Conservation (phyloP, 495 filamentous ascomycete species). For the Opeltia flavorubescens region DNA sequence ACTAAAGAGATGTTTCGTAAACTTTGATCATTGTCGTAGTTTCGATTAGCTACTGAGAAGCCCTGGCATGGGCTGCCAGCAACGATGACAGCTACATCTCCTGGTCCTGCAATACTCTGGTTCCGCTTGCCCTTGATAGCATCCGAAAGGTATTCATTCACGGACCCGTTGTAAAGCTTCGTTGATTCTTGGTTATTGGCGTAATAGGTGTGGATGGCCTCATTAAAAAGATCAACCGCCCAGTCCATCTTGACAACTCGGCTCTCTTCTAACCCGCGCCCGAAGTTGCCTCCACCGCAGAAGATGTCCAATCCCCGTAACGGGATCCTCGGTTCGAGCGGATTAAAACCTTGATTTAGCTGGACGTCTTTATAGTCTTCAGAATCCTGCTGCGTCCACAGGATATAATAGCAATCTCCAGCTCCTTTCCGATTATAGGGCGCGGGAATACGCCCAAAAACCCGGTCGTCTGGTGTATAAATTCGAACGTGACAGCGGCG, state of each 20-base stretch:
- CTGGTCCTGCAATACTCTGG: slow-evolving; percentile 34
- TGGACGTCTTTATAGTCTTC: slow-evolving; percentile 1
- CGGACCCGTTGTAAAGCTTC: slow-evolving; percentile 47
- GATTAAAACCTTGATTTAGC: slow-evolving; percentile 45
- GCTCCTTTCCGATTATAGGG: slow-evolving; percentile 52
- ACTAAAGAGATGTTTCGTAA: slow-evolving; percentile 55
- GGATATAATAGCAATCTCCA: slow-evolving; percentile 51
- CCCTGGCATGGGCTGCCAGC: slow-evolving; percentile 64
- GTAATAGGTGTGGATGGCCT: slow-evolving; percentile 54
- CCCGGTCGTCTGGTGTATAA: slow-evolving; percentile 24
- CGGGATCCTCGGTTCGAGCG: slow-evolving; percentile 15
- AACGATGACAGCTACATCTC: slow-evolving; percentile 52
- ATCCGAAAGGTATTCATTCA: slow-evolving; percentile 48
- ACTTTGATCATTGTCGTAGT: slow-evolving; percentile 30
- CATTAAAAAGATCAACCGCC: slow-evolving; percentile 47
- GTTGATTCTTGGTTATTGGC: slow-evolving; percentile 35
- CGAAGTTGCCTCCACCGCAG: slow-evolving; percentile 62
- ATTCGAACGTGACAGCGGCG: slow-evolving; percentile 45
- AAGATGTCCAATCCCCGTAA: slow-evolving; percentile 54
- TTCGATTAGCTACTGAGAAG: slow-evolving; percentile 45
- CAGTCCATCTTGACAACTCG: slow-evolving; percentile 46
- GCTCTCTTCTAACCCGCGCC: slow-evolving; percentile 58
- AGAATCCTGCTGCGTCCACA: slow-evolving; percentile 14
- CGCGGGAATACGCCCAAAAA: slow-evolving; percentile 29
- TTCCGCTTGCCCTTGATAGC: slow-evolving; percentile 36